Conservation (phyloP, 352 stramenopile species). For the Blastocystis sp. region DNA sequence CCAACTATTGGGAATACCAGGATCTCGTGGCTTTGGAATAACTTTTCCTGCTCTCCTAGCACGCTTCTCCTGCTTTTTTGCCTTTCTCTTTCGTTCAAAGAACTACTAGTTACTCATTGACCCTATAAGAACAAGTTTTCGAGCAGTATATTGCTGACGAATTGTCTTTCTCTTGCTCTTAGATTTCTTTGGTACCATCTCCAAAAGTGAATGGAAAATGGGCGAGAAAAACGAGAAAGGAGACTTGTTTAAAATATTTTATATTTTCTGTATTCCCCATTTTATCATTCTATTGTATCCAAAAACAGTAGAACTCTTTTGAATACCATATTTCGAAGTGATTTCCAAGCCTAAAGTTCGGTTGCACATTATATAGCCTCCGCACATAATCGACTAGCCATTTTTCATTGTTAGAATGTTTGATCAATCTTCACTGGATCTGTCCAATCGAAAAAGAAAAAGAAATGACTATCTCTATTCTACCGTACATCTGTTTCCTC, state of each 20-base stretch:
- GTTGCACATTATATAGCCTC: no score
- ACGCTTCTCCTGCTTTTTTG: constrained; percentile 43
- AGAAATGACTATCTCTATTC: background rate
- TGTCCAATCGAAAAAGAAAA: background rate
- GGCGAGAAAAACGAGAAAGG: constrained; percentile 13
- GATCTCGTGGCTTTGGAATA: constrained; percentile 37
- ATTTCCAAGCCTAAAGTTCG: no score
- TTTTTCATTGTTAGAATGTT: background rate
- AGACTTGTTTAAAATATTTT: no score
- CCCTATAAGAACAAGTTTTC: constrained; percentile 39
- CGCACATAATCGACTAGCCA: no score
- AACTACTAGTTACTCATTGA: background rate
- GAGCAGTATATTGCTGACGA: constrained; percentile 60
- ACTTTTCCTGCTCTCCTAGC: constrained; percentile 35
- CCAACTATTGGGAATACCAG: constrained; percentile 70
- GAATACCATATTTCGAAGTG: no score
- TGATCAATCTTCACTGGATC: background rate
- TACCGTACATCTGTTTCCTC: no score
- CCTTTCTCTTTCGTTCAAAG: constrained; percentile 60
- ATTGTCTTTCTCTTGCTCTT: constrained; percentile 69
- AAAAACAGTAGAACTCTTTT: no score
- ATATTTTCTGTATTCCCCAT: no score
- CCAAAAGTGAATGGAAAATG: constrained; percentile 43
- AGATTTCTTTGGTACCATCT: constrained; percentile 64
- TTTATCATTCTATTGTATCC: no score